Evolutionary conservation across 2,329 filamentous ascomycete species (phyloP).

Genomic region (Westerdykella sp.): DNA sequence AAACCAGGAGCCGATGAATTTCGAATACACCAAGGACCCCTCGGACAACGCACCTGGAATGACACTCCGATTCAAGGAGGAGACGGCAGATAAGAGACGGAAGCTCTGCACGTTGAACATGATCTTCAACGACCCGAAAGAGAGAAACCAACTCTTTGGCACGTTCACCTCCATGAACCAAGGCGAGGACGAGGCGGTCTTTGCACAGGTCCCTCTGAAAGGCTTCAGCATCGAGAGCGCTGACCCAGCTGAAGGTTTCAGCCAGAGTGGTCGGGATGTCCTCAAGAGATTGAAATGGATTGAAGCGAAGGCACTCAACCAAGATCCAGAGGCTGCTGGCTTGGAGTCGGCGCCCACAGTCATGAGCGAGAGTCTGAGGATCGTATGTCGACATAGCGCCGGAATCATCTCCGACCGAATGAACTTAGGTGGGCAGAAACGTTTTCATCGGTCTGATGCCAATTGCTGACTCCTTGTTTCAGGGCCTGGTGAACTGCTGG

Average conservation of each 20-base stretch:
- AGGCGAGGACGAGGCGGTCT: slow-evolving; percentile 61
- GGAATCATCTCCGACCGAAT: slow-evolving; percentile 77
- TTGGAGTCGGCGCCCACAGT: slow-evolving; percentile 60
- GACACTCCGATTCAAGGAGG: slow-evolving; percentile 63
- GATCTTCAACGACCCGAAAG: slow-evolving; percentile 67
- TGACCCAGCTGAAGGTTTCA: slow-evolving; percentile 43
- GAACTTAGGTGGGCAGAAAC: slow-evolving; percentile 54
- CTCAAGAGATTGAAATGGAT: slow-evolving; percentile 54
- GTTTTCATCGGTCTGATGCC: neutral
- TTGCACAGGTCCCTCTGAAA: slow-evolving; percentile 61
- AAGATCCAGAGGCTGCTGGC: slow-evolving; percentile 51
- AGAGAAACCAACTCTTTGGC: slow-evolving; percentile 65
- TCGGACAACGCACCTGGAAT: slow-evolving; percentile 66
- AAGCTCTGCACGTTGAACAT: slow-evolving; percentile 62
- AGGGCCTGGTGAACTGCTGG: slow-evolving; percentile 42
- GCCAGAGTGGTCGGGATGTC: slow-evolving; percentile 35
- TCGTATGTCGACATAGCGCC: slow-evolving; percentile 68
- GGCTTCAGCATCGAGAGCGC: slow-evolving; percentile 58
- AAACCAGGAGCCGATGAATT: slow-evolving; percentile 63
- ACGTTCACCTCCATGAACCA: slow-evolving; percentile 68
- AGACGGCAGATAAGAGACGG: slow-evolving; percentile 41
- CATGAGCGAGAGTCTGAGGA: slow-evolving; percentile 67
- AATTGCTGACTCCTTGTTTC: slow-evolving; percentile 4
- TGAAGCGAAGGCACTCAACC: slow-evolving; percentile 64
- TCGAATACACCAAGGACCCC: slow-evolving; percentile 55